Evolutionary conservation across 2,329 filamentous ascomycete species (phyloP).

Genomic region (Cercospora zeina): DNA sequence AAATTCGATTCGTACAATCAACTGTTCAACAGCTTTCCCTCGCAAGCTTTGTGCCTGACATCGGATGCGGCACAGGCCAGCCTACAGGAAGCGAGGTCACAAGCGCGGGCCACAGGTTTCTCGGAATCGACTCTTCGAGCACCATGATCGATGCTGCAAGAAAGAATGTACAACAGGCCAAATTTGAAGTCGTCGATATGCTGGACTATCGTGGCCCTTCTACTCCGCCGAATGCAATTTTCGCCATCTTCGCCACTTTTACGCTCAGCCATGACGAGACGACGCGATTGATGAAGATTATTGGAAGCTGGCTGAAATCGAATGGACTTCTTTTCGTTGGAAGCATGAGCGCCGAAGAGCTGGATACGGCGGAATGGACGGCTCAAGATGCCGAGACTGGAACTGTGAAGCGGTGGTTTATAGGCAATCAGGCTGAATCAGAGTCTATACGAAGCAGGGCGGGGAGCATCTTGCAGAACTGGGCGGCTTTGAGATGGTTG

Average conservation of each 20-base stretch:
- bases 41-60: not conserved
- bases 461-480: not conserved
- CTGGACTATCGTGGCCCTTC: not conserved
- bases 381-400: not conserved
- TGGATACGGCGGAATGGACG: not conserved
- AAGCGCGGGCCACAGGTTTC: not conserved
- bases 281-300: not conserved
- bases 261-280: not conserved
- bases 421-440: not conserved
- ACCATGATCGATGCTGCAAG: not conserved
- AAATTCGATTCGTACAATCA: not conserved
- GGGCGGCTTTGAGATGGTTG: not conserved
- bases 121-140: not conserved
- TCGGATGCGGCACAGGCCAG: not conserved
- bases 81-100: not conserved
- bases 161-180: not conserved
- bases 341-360: not conserved
- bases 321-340: not conserved
- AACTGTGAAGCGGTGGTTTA: not conserved
- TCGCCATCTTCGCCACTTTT: not conserved
- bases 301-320: not conserved
- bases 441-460: not conserved
- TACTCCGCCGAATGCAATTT: not conserved
- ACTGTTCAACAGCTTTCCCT: not conserved
- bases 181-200: not conserved